These are phyloP conservation scores for Staphylotrichum longicolle DNA, from an alignment of 495 filamentous ascomycete genomes.

Conservation along the genomic window DNA sequence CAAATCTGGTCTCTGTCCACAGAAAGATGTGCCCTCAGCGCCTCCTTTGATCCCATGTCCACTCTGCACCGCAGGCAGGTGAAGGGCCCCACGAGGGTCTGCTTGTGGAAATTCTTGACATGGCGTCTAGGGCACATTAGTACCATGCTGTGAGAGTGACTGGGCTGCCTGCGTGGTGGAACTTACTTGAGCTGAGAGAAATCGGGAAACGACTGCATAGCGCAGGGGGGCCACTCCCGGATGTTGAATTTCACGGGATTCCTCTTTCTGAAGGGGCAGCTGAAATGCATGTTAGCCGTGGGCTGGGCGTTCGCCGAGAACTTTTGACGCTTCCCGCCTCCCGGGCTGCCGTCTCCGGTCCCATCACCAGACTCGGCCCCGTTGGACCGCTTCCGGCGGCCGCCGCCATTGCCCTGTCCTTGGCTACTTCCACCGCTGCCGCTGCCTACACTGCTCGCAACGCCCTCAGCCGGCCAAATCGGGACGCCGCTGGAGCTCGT, in stretches of 20 bases:
- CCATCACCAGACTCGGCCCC: conserved; percentile 7
- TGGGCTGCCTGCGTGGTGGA: not conserved
- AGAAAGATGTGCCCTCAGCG: conserved; percentile 19
- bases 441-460: not conserved
- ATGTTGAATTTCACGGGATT: conserved; percentile 42
- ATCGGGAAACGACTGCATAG: conserved; percentile 27
- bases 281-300: conserved; percentile 10
- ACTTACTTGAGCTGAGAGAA: conserved; percentile 38
- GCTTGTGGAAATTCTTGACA: conserved; percentile 32
- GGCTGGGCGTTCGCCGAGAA: conserved; percentile 10
- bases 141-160: not conserved
- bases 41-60: conserved; percentile 21
- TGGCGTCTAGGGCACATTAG: conserved; percentile 26
- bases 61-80: conserved; percentile 31
- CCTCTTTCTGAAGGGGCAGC: conserved; percentile 42
- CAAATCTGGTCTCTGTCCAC: conserved; percentile 25
- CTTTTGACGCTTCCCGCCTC: conserved; percentile 21
- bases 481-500: conserved; percentile 5
- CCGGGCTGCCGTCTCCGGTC: conserved; percentile 11
- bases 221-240: conserved; percentile 33
- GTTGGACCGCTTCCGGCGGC: conserved; percentile 13
- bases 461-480: conserved; percentile 4
- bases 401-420: not conserved
- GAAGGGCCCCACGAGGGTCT: conserved; percentile 10
- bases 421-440: not conserved